Base-by-base conservation (phyloP, 352 stramenopile species). In the Globisporangium sylvaticum region DNA sequence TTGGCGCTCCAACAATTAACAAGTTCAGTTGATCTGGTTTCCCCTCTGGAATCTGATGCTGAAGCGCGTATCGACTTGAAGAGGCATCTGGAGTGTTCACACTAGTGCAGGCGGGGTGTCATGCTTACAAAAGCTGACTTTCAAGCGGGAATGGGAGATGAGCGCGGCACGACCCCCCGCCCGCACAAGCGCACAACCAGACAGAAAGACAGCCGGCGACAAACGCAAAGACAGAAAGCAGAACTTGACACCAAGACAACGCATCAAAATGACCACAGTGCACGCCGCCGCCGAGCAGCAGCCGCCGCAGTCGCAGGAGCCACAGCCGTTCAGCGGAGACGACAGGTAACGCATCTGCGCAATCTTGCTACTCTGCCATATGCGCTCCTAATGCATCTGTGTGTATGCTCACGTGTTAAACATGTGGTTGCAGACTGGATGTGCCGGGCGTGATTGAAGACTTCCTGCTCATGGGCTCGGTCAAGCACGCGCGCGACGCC, bases 391-490 rank as follows among this genome's bases (percentile, higher is more conserved):
- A 18, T 27, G 15, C 1, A 20, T 29, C 24, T 18, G 18, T 64
- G 22, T 32, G 32, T 52, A 27, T 10, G 5, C 55, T 48, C 5
- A 60, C 29, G 15, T 18, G 8, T n/a, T 44, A 22, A 42, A 34
- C 34, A 22, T 60, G 54, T 60, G 54, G 29, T 22, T 29, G 50
- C 52, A 87, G 82, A 72, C 72, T 91, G 31, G 83, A 91, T 42
- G 74, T 91, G 31, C 83, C 83, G 15, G 83, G 83, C 24, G 73
- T 91, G 32, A 72, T 91, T 34, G 69, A 82, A 55, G 76, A 77
- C 10, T 74, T 74, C 60, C 64, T 91, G 60, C 69, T 91, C 29
- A 73, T 91, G 61, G 80, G 80, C 34, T 89, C 80, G n/a, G 73
- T 88, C 22, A 73, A 79, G 34, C 83, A 91, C 65, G 78, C 76